Conservation (phyloP, 331 rosid species). For the Saraca asoca region DNA sequence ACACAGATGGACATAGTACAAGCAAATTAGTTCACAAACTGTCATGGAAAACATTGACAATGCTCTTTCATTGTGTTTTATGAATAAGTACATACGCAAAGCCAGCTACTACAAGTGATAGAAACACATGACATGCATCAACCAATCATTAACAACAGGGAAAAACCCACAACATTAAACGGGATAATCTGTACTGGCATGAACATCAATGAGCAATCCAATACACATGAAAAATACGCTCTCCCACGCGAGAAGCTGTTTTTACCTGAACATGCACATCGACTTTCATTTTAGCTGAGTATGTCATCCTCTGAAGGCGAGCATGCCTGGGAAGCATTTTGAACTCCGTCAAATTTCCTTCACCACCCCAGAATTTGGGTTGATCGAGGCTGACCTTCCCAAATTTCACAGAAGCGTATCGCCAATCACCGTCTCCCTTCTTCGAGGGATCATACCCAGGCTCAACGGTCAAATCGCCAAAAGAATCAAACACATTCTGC, state of each 20-base stretch:
- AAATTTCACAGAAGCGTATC: conserved; percentile 69
- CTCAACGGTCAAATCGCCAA: conserved; percentile 66
- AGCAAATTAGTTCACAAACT: neutral
- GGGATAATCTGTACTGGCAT: neutral
- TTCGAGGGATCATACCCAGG: conserved; percentile 90
- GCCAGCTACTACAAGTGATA: neutral
- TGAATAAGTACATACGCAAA: neutral
- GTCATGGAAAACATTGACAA: neutral
- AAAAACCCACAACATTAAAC: conserved; percentile 3
- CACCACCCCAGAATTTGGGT: conserved; percentile 82
- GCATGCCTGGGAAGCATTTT: conserved; percentile 92
- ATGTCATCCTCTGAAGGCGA: conserved; percentile 91
- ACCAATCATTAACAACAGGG: neutral
- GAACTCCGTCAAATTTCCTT: conserved; percentile 52
- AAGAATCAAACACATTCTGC: conserved; percentile 61
- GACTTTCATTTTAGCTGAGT: conserved; percentile 69
- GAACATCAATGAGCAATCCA: conserved; percentile 7
- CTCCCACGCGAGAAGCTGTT: neutral
- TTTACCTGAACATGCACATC: conserved; percentile 62
- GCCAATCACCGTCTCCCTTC: conserved; percentile 72
- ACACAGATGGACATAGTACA: conserved; percentile 29
- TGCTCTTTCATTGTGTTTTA: neutral
- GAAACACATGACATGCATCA: neutral
- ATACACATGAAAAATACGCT: neutral
- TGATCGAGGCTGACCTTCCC: conserved; percentile 67